Conservation (phyloP, 257 asterid genomes). For the Nicotiana obtusifolia region DNA sequence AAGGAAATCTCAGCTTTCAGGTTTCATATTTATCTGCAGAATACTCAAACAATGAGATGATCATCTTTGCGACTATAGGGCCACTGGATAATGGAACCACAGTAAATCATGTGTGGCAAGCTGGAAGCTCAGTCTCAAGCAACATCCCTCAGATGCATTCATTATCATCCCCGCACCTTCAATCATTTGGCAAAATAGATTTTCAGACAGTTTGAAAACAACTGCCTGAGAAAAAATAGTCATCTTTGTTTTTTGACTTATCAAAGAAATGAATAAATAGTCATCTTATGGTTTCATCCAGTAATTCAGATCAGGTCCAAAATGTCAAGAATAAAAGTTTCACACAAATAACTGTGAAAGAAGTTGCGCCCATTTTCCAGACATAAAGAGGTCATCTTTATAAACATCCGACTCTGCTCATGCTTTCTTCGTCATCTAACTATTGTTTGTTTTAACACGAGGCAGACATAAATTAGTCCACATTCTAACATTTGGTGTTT, state of each 20-base stretch:
- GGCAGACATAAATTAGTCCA: not conserved
- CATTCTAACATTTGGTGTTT: not conserved
- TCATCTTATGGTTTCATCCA: not conserved
- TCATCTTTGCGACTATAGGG: slow-evolving; percentile 40
- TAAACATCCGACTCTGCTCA: too few species aligned
- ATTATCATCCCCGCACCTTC: slow-evolving; percentile 29
- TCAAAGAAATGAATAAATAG: not conserved
- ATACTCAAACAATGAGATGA: slow-evolving; percentile 32
- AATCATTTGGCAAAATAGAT: slow-evolving; percentile 29
- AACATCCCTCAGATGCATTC: slow-evolving; percentile 41
- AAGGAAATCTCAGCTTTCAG: slow-evolving; percentile 22
- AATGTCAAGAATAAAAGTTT: not conserved
- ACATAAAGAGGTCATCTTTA: too few species aligned
- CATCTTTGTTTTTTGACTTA: not conserved
- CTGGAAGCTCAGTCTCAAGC: slow-evolving; percentile 32
- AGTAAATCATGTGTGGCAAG: slow-evolving; percentile 48
- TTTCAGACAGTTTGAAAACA: slow-evolving; percentile 23
- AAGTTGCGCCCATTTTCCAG: not conserved
- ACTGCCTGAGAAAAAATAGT: not conserved
- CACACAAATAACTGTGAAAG: not conserved
- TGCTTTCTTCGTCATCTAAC: not conserved
- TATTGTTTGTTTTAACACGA: not conserved
- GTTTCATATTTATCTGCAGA: slow-evolving; percentile 39
- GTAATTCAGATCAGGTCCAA: not conserved
- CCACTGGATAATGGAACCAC: slow-evolving; percentile 27